Base-by-base conservation (phyloP, 2,329 filamentous ascomycete species). In the Neoscytalidium dimidiatum region DNA sequence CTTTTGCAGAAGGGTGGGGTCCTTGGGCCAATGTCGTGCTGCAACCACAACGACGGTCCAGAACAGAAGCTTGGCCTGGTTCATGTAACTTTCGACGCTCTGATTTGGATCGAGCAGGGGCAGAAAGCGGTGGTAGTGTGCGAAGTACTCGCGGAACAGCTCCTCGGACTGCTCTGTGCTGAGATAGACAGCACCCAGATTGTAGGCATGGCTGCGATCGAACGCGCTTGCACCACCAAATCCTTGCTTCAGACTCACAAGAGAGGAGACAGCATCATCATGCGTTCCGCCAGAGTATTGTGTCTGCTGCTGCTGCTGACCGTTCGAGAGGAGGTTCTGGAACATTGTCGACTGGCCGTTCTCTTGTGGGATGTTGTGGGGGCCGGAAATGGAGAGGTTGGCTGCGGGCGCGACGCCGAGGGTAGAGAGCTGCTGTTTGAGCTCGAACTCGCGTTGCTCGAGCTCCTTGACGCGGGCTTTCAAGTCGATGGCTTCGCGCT, bases 11-110 rank as follows among this genome's bases (percentile, higher is more conserved):
- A 94, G 82, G 26, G 82, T 83, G 1, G 85, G 85, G 66, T 90
- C 89, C 0, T 82, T 79, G 46, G 83, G 82, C 72, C 89, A 93
- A 43, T 91, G 88, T 60, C 91, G 87, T 46, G 90, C 87, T 23
- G 91, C 91, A 64, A 93, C 88, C 38, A 90, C 86, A 51, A 94
- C 82, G 66, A 94, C 90, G 53, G 90, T 86, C 93, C 93, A 97
- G 78, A 96, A 96, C 1, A 97, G 84, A 14, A 97, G 82, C 3
- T 89, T 88, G 58, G 92, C 90, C 71, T 94, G 90, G 66, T 88
- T 85, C 72, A 90, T 90, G 74, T 92, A 95, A 65, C 88, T 82
- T 52, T 95, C 76, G n/a, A 77, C 90, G 0, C 85, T 79, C 68
- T 89, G 87, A 9, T 83, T 74, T 5, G 87, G 83, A 71, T 88